phyloP scores from a whole-genome alignment of 768 basidiomycete species.

The Tulasnella sp. region DNA sequence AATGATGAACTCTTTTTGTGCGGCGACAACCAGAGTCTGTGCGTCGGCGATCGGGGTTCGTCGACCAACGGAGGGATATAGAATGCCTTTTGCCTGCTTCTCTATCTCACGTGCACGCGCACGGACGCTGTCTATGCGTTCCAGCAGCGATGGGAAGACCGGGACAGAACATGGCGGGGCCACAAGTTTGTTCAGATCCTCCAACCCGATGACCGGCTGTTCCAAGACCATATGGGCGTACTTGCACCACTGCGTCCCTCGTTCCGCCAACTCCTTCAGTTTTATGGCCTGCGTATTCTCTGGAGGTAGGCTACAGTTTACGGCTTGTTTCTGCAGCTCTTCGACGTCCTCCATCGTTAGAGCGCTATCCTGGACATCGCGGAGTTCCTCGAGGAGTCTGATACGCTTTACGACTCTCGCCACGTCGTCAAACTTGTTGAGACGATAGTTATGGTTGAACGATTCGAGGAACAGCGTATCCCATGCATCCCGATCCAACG shows the following conservation, averaged over 20 bases:
- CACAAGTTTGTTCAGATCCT: conserved; percentile 63
- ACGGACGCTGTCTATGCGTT: conserved; percentile 50
- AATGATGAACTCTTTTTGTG: conserved; percentile 69
- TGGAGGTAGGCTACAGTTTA: conserved; percentile 47
- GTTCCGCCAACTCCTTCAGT: conserved; percentile 50
- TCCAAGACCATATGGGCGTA: conserved; percentile 53
- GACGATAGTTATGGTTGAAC: conserved; percentile 67
- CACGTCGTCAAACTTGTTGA: conserved; percentile 67
- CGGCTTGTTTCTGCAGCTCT: conserved; percentile 56
- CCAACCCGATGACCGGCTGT: conserved; percentile 60
- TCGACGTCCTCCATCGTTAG: conserved; percentile 70
- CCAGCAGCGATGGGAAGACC: conserved; percentile 53
- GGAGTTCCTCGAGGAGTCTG: conserved; percentile 63
- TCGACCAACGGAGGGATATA: conserved; percentile 42
- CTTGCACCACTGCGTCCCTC: conserved; percentile 70
- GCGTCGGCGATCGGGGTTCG: conserved; percentile 61
- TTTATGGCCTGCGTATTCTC: conserved; percentile 55
- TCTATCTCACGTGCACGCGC: conserved; percentile 69
- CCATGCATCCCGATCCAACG: conserved; percentile 51
- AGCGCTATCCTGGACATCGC: conserved; percentile 54
- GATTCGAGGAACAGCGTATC: conserved; percentile 57
- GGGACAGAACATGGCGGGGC: conserved; percentile 55
- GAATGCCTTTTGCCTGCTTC: conserved; percentile 62
- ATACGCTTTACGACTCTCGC: conserved; percentile 74
- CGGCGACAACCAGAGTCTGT: conserved; percentile 51